These are phyloP conservation scores for Solanum rostratum DNA, from an alignment of 257 asterid species.

Conservation along the genomic window DNA sequence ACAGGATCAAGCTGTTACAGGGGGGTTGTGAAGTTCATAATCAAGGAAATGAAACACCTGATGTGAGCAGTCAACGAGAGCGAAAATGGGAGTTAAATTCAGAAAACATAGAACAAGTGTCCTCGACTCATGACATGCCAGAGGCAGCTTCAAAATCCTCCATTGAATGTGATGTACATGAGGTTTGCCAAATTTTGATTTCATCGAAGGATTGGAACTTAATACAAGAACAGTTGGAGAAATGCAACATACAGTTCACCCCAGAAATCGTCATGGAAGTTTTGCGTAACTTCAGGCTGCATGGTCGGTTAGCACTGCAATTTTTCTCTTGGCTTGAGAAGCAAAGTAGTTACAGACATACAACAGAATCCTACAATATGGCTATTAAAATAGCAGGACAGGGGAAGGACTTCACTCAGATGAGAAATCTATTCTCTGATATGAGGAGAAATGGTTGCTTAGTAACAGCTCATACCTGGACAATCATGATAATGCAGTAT, in stretches of 20 bases:
- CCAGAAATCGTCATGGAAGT: conserved; percentile 47
- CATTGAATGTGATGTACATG: conserved; percentile 12
- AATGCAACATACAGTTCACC: conserved; percentile 25
- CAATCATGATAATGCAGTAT: conserved; percentile 81
- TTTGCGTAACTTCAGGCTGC: conserved; percentile 31
- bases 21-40: conserved; percentile 5
- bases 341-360: conserved; percentile 41
- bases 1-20: conserved; percentile 25
- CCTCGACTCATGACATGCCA: not conserved
- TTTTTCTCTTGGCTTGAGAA: conserved; percentile 76
- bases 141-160: conserved; percentile 8
- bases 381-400: conserved; percentile 78
- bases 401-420: conserved; percentile 67
- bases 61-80: conserved; percentile 10
- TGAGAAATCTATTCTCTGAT: conserved; percentile 64
- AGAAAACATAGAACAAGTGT: conserved; percentile 9
- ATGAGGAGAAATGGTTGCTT: conserved; percentile 55
- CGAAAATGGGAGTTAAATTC: not conserved
- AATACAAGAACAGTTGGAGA: conserved; percentile 49
- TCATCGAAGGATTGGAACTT: conserved; percentile 49
- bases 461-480: conserved; percentile 75
- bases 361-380: conserved; percentile 47
- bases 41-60: conserved; percentile 1
- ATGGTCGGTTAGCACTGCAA: conserved; percentile 34
- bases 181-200: conserved; percentile 33